These are phyloP conservation scores for Paradendryphiella salina DNA, from an alignment of 2,329 filamentous ascomycete species.

Conservation along the genomic window DNA sequence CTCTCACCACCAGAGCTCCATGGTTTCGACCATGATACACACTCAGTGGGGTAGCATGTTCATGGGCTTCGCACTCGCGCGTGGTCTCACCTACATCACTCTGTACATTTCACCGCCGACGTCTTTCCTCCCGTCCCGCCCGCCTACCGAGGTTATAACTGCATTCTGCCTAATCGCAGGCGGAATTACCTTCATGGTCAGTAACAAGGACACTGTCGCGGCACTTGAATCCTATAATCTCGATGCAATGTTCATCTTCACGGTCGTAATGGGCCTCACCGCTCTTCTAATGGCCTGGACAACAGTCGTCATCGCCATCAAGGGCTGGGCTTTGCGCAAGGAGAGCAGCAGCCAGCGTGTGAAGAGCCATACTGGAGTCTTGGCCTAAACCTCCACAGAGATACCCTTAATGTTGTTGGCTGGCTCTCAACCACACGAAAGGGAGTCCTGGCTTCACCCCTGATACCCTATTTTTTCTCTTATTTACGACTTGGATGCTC, in stretches of 20 bases:
- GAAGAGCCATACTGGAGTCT: slow-evolving; percentile 33
- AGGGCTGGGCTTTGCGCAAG: slow-evolving; percentile 72
- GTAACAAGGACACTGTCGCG: slow-evolving; percentile 73
- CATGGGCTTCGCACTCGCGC: slow-evolving; percentile 76
- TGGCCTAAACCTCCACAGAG: slow-evolving; percentile 24
- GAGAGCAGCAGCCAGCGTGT: slow-evolving; percentile 36
- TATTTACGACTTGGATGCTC: slow-evolving; percentile 20
- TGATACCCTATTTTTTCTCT: slow-evolving; percentile 16
- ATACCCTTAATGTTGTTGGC: neutral
- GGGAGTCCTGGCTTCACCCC: neutral
- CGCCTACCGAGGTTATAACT: slow-evolving; percentile 85
- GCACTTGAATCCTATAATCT: slow-evolving; percentile 77
- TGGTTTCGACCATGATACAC: slow-evolving; percentile 89
- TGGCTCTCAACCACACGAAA: neutral
- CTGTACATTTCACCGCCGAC: slow-evolving; percentile 79
- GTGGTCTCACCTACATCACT: slow-evolving; percentile 77
- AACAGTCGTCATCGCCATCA: slow-evolving; percentile 75
- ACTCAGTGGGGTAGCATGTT: slow-evolving; percentile 90
- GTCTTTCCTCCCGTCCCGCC: slow-evolving; percentile 78
- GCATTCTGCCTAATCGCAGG: slow-evolving; percentile 86
- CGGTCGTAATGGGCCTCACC: slow-evolving; percentile 80
- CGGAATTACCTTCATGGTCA: slow-evolving; percentile 90
- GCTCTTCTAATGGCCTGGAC: slow-evolving; percentile 85
- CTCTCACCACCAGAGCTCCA: slow-evolving; percentile 80
- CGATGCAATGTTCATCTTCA: slow-evolving; percentile 93